Percentiles rank a stretch among this genome's conserved stretches.
Evolutionary conservation across 805 yeast genomes (phyloP).

Genomic region (Myxozyma udenii): DNA sequence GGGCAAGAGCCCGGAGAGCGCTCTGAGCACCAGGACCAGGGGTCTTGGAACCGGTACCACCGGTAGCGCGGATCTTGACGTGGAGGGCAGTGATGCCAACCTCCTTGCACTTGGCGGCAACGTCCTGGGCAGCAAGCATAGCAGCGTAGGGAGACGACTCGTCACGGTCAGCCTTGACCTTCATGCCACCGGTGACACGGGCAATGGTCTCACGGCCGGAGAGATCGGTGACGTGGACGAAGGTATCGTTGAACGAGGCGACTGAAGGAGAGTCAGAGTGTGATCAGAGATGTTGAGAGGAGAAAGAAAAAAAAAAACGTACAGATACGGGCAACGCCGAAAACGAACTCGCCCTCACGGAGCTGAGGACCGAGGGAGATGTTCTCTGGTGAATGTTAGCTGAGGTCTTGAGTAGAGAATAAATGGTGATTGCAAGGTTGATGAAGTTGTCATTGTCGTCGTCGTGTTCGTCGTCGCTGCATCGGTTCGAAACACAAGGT

Average conservation of each 20-base stretch:
- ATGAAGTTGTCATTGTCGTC: no score
- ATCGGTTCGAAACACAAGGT: no score
- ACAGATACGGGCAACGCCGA: conserved; percentile 99
- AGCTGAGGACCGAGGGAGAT: conserved; percentile 73
- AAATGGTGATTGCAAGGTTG: no score
- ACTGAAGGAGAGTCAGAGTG: conserved; percentile 30
- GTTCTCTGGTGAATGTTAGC: conserved; percentile 38
- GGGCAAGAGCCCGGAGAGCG: conserved; percentile 95
- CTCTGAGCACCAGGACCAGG: conserved; percentile 95
- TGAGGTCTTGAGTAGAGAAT: no score
- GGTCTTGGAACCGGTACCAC: conserved; percentile 99
- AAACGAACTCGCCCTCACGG: conserved; percentile 97
- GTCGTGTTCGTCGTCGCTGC: no score
- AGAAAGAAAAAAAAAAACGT: conserved; percentile 9
- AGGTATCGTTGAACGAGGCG: conserved; percentile 99
- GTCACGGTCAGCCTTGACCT: conserved; percentile 99
- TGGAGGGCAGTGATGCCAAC: conserved; percentile 99
- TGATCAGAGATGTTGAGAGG: neutral
- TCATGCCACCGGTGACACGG: conserved; percentile 99
- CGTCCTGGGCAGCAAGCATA: conserved; percentile 99
- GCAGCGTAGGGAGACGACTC: conserved; percentile 99
- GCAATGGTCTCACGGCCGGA: conserved; percentile 99
- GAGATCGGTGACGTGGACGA: conserved; percentile 98
- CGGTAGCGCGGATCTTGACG: conserved; percentile 99
- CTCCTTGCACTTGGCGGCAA: conserved; percentile 97